Base-by-base conservation (phyloP, 148 eudicot species). In the Silene conica region DNA sequence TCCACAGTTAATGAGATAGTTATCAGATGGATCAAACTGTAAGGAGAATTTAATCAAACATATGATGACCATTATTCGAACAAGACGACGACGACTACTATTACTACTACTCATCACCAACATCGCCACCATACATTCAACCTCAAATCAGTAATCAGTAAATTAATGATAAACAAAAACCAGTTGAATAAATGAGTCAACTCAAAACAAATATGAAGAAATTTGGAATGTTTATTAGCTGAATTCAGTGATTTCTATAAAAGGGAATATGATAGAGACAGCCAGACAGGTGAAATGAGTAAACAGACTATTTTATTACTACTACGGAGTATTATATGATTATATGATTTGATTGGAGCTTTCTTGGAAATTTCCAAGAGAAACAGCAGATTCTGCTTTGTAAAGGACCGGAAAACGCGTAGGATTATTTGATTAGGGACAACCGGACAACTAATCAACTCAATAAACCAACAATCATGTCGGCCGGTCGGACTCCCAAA, bases 1-100 rank as follows among this genome's bases (percentile, higher is more conserved):
- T 77, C 93, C 90, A 79, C 87, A 83, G 73, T 85, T 80, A 69
- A 89, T 80, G 57, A 89, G 81, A 70, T 83, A 85, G 74, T 77
- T 83, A 31, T 85, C 90, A 12, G 21, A 74, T 63, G 87, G 90
- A 70, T 80, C 77, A 76, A 82, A 87, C 62, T 64, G 85, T 63
- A 77, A 64, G 45, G 85, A 82, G 61, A 71, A 31, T 76, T 43
- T 66, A 15, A 81, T 83, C 83, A 87, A 81, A 84, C 85, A 84
- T 64, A 83, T 11, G 38, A 73, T 26, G 61, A 63, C 67, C 75
- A 71, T 63, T 23, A 83, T 61, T 83, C 76, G 80, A 20, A 85
- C 6, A 58, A 72, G 50, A n/a, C n/a, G n/a, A n/a, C n/a, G n/a
- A n/a, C n/a, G n/a, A n/a, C n/a, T n/a, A n/a, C n/a, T n/a, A n/a